phyloP scores from a whole-genome alignment of 1,139 yeast genomes.

The Pichia sp. region DNA sequence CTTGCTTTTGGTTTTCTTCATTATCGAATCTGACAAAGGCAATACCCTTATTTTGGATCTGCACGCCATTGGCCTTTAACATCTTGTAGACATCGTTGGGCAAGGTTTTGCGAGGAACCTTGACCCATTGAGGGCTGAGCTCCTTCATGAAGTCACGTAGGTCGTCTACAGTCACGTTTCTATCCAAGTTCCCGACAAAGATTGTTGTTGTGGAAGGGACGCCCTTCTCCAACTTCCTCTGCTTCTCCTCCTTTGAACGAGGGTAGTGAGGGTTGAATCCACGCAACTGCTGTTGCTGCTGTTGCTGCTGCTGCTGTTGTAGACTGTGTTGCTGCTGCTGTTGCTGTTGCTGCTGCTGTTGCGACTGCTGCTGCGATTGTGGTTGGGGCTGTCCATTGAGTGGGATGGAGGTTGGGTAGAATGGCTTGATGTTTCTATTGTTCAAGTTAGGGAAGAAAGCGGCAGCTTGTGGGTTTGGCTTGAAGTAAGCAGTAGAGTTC shows the following conservation, averaged over 20 bases:
- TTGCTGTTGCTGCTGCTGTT: neutral
- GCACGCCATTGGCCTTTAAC: slow-evolving; percentile 37
- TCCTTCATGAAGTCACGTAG: slow-evolving; percentile 44
- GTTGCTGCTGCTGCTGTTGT: neutral
- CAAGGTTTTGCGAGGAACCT: slow-evolving; percentile 49
- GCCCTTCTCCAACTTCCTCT: slow-evolving; percentile 43
- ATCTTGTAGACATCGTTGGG: slow-evolving; percentile 39
- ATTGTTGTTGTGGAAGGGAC: slow-evolving; percentile 51
- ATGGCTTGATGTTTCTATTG: slow-evolving; percentile 14
- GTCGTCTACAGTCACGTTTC: slow-evolving; percentile 42
- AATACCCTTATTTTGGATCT: slow-evolving; percentile 55
- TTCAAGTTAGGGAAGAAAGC: slow-evolving; percentile 1
- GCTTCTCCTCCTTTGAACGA: slow-evolving; percentile 26
- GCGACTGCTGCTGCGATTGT: neutral
- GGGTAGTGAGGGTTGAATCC: neutral
- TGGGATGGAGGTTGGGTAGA: slow-evolving; percentile 10
- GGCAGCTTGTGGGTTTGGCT: slow-evolving; percentile 9
- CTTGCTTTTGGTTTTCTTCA: slow-evolving; percentile 46
- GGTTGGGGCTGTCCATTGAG: slow-evolving; percentile 1
- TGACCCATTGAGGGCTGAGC: slow-evolving; percentile 50
- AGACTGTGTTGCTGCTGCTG: too few relatives aligned
- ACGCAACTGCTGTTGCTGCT: slow-evolving; percentile 1
- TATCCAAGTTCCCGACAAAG: slow-evolving; percentile 56
- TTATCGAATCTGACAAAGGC: slow-evolving; percentile 54
- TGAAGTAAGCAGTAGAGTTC: neutral